Evolutionary conservation across 164 flowering plant genomes (phyloP).

Genomic region (Vitis labrusca): DNA sequence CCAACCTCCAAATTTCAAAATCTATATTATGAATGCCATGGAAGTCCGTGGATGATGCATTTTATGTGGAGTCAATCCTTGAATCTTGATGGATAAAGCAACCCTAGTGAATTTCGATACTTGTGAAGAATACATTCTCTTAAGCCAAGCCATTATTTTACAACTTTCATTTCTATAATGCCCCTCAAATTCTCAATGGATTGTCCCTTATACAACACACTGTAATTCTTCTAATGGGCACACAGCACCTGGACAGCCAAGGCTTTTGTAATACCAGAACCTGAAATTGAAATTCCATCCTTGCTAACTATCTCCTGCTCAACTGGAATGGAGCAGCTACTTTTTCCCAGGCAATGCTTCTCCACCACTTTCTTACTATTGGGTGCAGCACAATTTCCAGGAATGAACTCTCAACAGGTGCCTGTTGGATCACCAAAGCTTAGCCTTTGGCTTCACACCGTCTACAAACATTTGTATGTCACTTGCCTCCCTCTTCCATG

Average conservation of each 20-base stretch:
- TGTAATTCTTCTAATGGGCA: background rate
- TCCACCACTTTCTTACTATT: constrained; percentile 26
- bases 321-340: constrained; percentile 33
- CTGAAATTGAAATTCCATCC: constrained; percentile 17
- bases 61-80: no score
- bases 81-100: no score
- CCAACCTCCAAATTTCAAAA: no score
- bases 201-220: no score
- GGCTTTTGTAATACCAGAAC: constrained; percentile 37
- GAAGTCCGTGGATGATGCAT: no score
- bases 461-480: constrained; percentile 28
- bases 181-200: no score
- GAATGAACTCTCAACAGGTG: constrained; percentile 39
- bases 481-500: constrained; percentile 40
- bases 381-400: constrained; percentile 39
- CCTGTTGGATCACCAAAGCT: constrained; percentile 63
- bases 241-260: constrained; percentile 58
- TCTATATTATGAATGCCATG: no score
- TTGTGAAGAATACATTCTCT: no score
- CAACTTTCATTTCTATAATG: no score
- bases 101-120: no score
- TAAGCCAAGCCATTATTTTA: no score
- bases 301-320: constrained; percentile 20
- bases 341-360: constrained; percentile 64
- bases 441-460: constrained; percentile 28